Evolutionary conservation across 495 filamentous ascomycete species (phyloP).

Genomic region (Aspergillus indologenus): DNA sequence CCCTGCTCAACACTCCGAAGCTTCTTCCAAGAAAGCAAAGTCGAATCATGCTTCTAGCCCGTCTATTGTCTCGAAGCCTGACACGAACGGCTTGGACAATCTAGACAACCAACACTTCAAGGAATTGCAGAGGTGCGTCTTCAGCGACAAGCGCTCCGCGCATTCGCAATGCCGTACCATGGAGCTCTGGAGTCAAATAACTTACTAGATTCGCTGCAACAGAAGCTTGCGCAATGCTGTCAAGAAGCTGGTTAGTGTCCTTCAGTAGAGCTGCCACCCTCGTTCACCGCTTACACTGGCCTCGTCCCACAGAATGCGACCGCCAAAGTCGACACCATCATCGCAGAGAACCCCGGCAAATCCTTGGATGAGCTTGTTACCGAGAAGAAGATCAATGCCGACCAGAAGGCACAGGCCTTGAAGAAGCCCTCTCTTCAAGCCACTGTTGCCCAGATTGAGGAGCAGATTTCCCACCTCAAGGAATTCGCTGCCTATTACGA

Average conservation of each 20-base stretch:
- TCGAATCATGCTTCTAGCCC: conserved; percentile 28
- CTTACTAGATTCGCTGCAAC: conserved; percentile 11
- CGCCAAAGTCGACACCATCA: conserved; percentile 71
- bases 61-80: conserved; percentile 29
- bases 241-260: conserved; percentile 78
- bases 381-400: conserved; percentile 81
- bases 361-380: conserved; percentile 81
- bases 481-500: conserved; percentile 78
- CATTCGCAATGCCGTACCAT: neutral
- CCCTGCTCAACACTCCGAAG: conserved; percentile 26
- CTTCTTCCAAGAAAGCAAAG: conserved; percentile 44
- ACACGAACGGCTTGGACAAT: conserved; percentile 50
- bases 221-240: conserved; percentile 80
- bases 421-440: conserved; percentile 87
- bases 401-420: conserved; percentile 83
- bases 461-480: conserved; percentile 80
- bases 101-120: conserved; percentile 74
- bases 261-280: conserved; percentile 1
- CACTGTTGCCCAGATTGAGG: conserved; percentile 70
- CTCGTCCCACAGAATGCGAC: conserved; percentile 59
- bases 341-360: conserved; percentile 72
- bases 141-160: neutral
- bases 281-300: conserved; percentile 13
- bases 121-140: conserved; percentile 78
- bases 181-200: neutral